These are phyloP conservation scores for Steccherinum ochraceum DNA, from an alignment of 768 basidiomycete genomes.

Conservation along the genomic window DNA sequence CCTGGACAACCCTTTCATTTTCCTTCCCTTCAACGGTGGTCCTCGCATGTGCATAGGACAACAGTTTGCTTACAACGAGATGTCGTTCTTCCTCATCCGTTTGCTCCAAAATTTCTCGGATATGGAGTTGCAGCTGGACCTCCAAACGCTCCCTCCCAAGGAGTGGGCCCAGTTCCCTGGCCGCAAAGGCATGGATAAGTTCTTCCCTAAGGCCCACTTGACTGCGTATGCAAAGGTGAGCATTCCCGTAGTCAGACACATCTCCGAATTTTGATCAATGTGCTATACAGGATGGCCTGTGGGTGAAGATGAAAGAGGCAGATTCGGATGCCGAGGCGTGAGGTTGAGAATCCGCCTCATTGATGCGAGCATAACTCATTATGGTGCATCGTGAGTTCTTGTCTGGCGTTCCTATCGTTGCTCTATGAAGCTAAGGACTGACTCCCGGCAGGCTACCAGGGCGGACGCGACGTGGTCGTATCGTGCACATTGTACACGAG, in stretches of 20 bases:
- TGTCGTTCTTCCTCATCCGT: constrained; percentile 48
- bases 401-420: too few species aligned
- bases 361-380: too few species aligned
- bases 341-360: too few species aligned
- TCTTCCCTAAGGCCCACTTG: constrained; percentile 28
- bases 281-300: constrained; percentile 13
- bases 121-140: constrained; percentile 18
- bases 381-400: too few species aligned
- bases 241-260: neutral
- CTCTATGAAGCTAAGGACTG: too few species aligned
- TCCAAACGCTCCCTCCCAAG: constrained; percentile 13
- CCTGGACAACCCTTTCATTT: constrained; percentile 49
- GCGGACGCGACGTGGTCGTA: too few species aligned
- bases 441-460: too few species aligned
- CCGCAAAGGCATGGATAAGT: constrained; percentile 23
- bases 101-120: constrained; percentile 43
- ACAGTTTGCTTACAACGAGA: constrained; percentile 48
- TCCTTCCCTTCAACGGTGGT: constrained; percentile 36
- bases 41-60: constrained; percentile 33
- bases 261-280: neutral
- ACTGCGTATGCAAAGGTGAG: constrained; percentile 36
- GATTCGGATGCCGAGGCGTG: too few species aligned
- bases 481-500: too few species aligned
- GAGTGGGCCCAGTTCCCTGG: constrained; percentile 14
- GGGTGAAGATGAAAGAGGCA: constrained; percentile 34